Evolutionary conservation across 1,284 basidiomycete species (phyloP), one percentile per base, ranked within the genome.

Genomic region (Phlebopus sp.): DNA sequence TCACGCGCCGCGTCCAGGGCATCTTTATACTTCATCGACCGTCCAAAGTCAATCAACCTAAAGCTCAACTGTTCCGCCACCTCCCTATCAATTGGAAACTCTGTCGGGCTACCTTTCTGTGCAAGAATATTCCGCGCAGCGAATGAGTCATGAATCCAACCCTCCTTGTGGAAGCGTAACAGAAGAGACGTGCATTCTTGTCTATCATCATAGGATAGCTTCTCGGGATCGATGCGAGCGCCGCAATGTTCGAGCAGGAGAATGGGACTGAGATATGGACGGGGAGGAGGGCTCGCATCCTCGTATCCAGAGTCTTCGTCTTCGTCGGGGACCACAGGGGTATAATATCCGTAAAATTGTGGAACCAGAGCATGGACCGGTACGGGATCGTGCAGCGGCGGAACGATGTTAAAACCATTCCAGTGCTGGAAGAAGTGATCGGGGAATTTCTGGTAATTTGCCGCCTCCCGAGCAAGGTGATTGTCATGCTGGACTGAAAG

Each of bases 321-420:
- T 1, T 53, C 37, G 19, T 17, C 46, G 9, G 50, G 41, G 25
- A 23, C n/a, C 4, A 52, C 58, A 0, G 56, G 60, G 2, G 5
- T 42, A 38, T 72, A 73, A 46, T 62, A 69, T 7, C 72, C 71
- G 35, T 70, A 73, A 45, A 70, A 71, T 46, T 72, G 70, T 1
- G 71, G 71, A 0, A 67, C 64, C 31, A 71, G 42, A 0, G 70
- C 71, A 1, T 55, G 42, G 15, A 69, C 59, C 1, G 67, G 70
- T 1, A 72, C 66, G 14, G 64, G 43, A 29, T 58, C 37, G 14
- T 52, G 42, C 5, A 64, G 34, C 15, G 66, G 66, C 3, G 25
- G 8, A 0, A 68, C 27, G 39, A 64, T 37, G 17, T 65, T 64
- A 37, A 64, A 67, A 15, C 69, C 70, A 31, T 57, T 60, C 55